Base-by-base conservation (phyloP, 805 yeast species). In the Grigorovia jiainica region DNA sequence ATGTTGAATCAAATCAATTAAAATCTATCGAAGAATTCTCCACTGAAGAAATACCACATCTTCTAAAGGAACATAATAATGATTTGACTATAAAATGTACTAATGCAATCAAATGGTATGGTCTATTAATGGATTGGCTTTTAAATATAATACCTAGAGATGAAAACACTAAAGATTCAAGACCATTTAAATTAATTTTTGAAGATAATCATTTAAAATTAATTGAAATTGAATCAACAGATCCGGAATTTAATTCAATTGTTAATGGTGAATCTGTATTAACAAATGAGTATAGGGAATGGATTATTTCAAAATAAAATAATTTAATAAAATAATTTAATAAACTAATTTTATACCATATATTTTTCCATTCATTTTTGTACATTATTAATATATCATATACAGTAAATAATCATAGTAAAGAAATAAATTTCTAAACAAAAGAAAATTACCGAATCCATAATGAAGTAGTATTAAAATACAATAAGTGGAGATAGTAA, bases 41-140 rank as follows among this genome's bases (percentile, higher is more conserved):
- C 40, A 82, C 95, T 0, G 87, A 82, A 30, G 83, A 85, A 48
- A 71, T 90, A 19, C 97, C 98, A 1, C 43, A 79, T 2, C 43
- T 81, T 36, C 60, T 84, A 46, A 82, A 81, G 50, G 63, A 53
- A 45, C 66, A 65, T 38, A 62, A 55, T 46, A 67, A 66, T 15
- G 58, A 57, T 19, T 45, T 61, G 42, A 71, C 68, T 40, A 76
- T 85, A 60, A 78, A 77, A 53, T 90, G 95, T 49, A 74, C 79
- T 61, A 86, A 79, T 42, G 79, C 90, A 7, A 67, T 90, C 39
- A 84, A 80, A 52, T 92, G 94, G 78, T 84, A 86, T 60, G 90
- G 90, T 3, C 87, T 92, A 0, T 72, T 82, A 16, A 66, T 86
- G 41, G 86, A 84, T 43, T 87, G 95, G 95, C 57, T 90, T 27